A percentile compares a stretch with the other conserved stretches of the same genome.
Evolutionary conservation across 805 yeast species (phyloP).

Genomic region (Cyberlindnera nakhonratchasimensis): DNA sequence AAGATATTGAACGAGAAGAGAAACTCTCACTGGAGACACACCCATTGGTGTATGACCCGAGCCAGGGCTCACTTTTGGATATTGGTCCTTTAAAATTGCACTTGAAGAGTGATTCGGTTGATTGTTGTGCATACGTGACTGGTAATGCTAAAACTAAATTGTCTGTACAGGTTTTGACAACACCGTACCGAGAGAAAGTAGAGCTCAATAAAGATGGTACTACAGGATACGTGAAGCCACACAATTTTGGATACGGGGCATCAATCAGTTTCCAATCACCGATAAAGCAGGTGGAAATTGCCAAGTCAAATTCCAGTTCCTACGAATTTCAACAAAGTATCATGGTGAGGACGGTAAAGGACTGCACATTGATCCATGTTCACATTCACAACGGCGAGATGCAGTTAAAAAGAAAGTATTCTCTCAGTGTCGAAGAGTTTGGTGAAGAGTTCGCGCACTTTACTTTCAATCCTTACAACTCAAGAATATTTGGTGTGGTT

Average conservation of each 20-base stretch:
- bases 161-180: slow-evolving; percentile 2
- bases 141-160: slow-evolving; percentile 4
- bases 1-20: slow-evolving; percentile 4
- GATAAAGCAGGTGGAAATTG: slow-evolving; percentile 40
- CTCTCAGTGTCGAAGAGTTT: slow-evolving; percentile 20
- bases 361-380: slow-evolving; percentile 34
- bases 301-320: slow-evolving; percentile 24
- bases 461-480: slow-evolving; percentile 42
- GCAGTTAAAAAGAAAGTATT: slow-evolving; percentile 6
- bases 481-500: slow-evolving; percentile 37
- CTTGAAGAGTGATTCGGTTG: not conserved
- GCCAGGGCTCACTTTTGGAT: slow-evolving; percentile 24
- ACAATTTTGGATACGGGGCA: slow-evolving; percentile 14
- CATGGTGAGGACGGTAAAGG: slow-evolving; percentile 37
- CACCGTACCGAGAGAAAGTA: slow-evolving; percentile 1
- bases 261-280: slow-evolving; percentile 32
- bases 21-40: not conserved
- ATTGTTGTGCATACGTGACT: slow-evolving; percentile 12
- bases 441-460: slow-evolving; percentile 43
- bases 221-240: slow-evolving; percentile 4
- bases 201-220: not conserved
- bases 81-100: not conserved
- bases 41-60: slow-evolving; percentile 35
- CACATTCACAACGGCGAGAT: slow-evolving; percentile 3
- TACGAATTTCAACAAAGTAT: slow-evolving; percentile 29